Base-by-base conservation (phyloP, 495 filamentous ascomycete genomes). In the Penicillium manginii region DNA sequence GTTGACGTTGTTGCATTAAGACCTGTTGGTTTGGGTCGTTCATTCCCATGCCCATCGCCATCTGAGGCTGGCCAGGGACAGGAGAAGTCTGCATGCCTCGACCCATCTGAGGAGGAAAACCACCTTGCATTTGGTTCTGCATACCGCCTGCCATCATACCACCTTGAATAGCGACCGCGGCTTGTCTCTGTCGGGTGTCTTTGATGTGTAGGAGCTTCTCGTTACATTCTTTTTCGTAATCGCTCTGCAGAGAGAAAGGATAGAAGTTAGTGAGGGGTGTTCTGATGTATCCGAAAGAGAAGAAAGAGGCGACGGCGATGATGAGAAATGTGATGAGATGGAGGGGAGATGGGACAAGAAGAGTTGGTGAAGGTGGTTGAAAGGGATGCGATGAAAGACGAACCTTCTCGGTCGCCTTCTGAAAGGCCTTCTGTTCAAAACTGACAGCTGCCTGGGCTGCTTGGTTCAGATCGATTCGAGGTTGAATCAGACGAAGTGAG, bases 101-200 rank as follows among this genome's bases (percentile, higher is more conserved):
- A 53, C 79, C 82, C 62, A 86, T 72, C 45, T 84, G 84, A 14
- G 77, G 78, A 7, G 78, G 73, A 50, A 85, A 84, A 23, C 63
- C 72, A 12, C 68, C 66, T 22, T 67, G 71, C 19, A 74, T 61
- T 55, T 76, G 73, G 59, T 69, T 74, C 52, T 78, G 79, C 54
- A 71, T 73, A 4, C 68, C 65, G n/a, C 71, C 70, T 31, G 65
- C 67, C 55, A 76, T 79, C 71, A 81, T 79, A 32, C 73, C 73
- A 54, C 73, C 72, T 60, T 80, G 74, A n/a, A 65, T 51, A 45
- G 75, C 69, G 33, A 74, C 71, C 14, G 73, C 73, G 15, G 78
- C 72, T 59, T 83, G 79, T 67, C 75, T 68, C 18, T 72, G 66
- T 54, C 80, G 75, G 42, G 75, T 77, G 23, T 79, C 74, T 55